phyloP scores from a whole-genome alignment of 202 grass and related monocot genomes.

The Eragrostis tef region DNA sequence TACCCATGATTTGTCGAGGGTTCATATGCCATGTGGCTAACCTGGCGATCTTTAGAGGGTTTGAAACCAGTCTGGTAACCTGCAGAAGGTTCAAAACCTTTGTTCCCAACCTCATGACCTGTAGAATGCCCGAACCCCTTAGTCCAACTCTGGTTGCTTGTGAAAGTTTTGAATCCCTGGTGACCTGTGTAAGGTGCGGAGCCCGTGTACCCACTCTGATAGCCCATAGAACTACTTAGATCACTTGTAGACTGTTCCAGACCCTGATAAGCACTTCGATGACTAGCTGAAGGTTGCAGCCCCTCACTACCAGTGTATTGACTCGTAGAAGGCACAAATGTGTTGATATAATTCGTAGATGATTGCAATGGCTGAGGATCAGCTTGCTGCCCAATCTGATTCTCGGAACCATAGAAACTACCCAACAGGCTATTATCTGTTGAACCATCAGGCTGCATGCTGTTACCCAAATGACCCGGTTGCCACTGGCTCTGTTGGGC shows the following conservation, averaged over 20 bases:
- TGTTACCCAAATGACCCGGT: conserved; percentile 38
- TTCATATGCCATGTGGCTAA: conserved; percentile 24
- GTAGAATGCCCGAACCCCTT: conserved; percentile 29
- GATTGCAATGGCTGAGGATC: conserved; percentile 19
- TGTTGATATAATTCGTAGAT: conserved; percentile 37
- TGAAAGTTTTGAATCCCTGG: conserved; percentile 38
- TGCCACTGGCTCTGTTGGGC: conserved; percentile 55
- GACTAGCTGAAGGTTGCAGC: conserved; percentile 26
- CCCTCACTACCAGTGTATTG: too few species aligned
- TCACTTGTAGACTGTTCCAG: conserved; percentile 40
- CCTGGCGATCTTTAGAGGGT: conserved; percentile 50
- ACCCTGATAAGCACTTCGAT: conserved; percentile 31
- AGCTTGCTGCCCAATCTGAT: conserved; percentile 38
- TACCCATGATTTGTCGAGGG: conserved; percentile 33
- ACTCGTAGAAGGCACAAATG: conserved; percentile 50
- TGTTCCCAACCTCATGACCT: conserved; percentile 28
- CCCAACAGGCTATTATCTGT: conserved; percentile 18
- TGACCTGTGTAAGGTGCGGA: conserved; percentile 28
- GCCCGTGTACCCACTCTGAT: conserved; percentile 32
- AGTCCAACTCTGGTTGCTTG: conserved; percentile 27
- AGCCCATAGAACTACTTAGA: conserved; percentile 22
- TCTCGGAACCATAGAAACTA: conserved; percentile 41
- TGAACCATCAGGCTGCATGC: conserved; percentile 44
- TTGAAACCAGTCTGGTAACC: conserved; percentile 38
- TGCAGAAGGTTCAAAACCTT: conserved; percentile 32